phyloP scores from a whole-genome alignment of 306 rosid species.

The Mimosa bimucronata region DNA sequence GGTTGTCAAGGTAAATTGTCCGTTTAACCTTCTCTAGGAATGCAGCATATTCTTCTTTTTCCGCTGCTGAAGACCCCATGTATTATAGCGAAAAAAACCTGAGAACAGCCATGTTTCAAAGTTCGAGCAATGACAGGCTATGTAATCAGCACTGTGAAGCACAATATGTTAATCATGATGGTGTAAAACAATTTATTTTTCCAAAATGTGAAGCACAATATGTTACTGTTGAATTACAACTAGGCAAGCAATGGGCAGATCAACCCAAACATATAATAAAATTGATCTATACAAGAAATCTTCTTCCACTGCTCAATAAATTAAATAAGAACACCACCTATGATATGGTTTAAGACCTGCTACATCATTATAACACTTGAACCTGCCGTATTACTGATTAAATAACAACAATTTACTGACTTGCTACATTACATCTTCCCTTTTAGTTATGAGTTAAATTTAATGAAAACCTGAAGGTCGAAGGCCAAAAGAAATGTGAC shows the following conservation, averaged over 20 bases:
- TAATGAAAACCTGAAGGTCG: not conserved
- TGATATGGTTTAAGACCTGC: not conserved
- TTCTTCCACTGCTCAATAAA: not conserved
- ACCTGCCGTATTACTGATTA: no score
- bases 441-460: no score
- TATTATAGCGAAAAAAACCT: conserved; percentile 37
- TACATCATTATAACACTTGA: no score
- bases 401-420: no score
- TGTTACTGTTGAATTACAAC: not conserved
- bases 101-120: conserved; percentile 20
- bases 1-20: conserved; percentile 74
- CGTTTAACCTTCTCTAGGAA: conserved; percentile 67
- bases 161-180: not conserved
- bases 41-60: conserved; percentile 54
- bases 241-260: not conserved
- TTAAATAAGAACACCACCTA: not conserved
- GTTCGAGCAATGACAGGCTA: conserved; percentile 1
- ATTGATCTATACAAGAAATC: not conserved
- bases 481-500: not conserved
- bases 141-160: not conserved
- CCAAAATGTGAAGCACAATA: not conserved
- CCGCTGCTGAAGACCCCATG: conserved; percentile 52
- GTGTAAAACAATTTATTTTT: not conserved
- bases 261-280: not conserved
- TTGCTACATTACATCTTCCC: no score